Evolutionary conservation across 306 rosid species (phyloP), one percentile per base, ranked within the genome.

Genomic region (Sechiopsis laciniata): DNA sequence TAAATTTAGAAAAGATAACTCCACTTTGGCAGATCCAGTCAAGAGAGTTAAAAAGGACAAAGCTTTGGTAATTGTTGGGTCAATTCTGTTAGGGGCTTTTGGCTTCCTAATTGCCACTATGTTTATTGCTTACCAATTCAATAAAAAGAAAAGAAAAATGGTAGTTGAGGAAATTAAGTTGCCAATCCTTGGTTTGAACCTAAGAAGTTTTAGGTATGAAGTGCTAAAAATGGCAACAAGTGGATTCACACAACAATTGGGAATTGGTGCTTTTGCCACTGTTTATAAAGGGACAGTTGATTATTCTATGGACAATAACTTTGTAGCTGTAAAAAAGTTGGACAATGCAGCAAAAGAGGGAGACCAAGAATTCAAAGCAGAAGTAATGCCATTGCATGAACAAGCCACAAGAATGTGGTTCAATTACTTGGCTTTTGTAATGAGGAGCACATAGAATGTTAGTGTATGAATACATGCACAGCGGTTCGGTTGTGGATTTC

Each of bases 281-380:
- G n/a, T n/a, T n/a, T n/a, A n/a, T n/a, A n/a, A n/a, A n/a, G n/a
- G n/a, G n/a, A n/a, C n/a, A n/a, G n/a, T n/a, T n/a, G n/a, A n/a
- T 8, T 65, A 7, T 53, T 72, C 8, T 53, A 59, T 68, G 10
- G 17, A 42, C 3, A 35, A 71, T 11, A 51, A 19, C 54, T n/a
- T 78, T 13, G 78, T 87, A 21, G 91, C 88, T 32, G 82, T 87
- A 1, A 84, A 87, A 54, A 75, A 72, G 52, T 55, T 84, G 5
- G 81, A 82, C 3, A 73, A 78, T 24, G 35, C 70, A 21, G 73
- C 72, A 2, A 35, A 64, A 26, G 88, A 84, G 75, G 83, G 81
- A 11, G 88, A 82, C 13, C 68, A 68, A 6, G 85, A 84, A 53
- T 82, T 84, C 68, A 79, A 77, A 55, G 80, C 80, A 14, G 84